Percentiles rank a stretch among this genome's conserved stretches.
phyloP scores from a whole-genome alignment of 768 basidiomycete genomes.

The Rhodotorula toruloides region DNA sequence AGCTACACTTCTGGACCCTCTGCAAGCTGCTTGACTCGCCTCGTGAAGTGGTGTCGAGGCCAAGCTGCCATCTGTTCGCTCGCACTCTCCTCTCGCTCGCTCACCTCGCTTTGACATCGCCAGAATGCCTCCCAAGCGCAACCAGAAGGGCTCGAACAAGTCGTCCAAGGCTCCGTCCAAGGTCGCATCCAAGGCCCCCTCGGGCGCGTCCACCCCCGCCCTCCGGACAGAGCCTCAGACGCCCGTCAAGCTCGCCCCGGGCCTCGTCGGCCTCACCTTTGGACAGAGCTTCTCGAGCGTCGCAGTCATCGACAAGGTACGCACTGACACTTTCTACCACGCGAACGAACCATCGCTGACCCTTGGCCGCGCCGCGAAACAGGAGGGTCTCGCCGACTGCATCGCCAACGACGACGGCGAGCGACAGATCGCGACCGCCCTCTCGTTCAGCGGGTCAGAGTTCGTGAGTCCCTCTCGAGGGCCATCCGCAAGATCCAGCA shows the following conservation, averaged over 20 bases:
- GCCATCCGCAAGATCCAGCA: background rate
- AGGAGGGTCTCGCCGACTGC: constrained; percentile 89
- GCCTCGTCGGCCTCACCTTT: constrained; percentile 86
- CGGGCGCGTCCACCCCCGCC: constrained; percentile 30
- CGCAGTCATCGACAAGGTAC: constrained; percentile 86
- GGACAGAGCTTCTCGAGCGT: constrained; percentile 93
- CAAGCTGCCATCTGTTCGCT: background rate
- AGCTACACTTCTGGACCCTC: no score
- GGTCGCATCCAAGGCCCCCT: constrained; percentile 30
- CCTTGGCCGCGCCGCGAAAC: constrained; percentile 3
- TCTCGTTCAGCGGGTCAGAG: constrained; percentile 58
- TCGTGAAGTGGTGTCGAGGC: no score
- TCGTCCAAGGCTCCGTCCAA: constrained; percentile 29
- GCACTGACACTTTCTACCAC: constrained; percentile 1
- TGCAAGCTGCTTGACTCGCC: no score
- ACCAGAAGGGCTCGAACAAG: constrained; percentile 23
- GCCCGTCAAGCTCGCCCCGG: constrained; percentile 15
- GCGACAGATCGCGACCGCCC: constrained; percentile 90
- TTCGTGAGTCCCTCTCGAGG: constrained; percentile 1
- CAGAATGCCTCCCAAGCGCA: constrained; percentile 30
- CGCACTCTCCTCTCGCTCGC: background rate
- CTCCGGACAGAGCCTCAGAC: constrained; percentile 9
- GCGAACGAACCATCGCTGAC: background rate
- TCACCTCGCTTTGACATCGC: background rate
- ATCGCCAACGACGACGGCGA: constrained; percentile 99